These are phyloP conservation scores for Leishmania lainsoni DNA, from an alignment of 208 protist species.

Conservation along the genomic window DNA sequence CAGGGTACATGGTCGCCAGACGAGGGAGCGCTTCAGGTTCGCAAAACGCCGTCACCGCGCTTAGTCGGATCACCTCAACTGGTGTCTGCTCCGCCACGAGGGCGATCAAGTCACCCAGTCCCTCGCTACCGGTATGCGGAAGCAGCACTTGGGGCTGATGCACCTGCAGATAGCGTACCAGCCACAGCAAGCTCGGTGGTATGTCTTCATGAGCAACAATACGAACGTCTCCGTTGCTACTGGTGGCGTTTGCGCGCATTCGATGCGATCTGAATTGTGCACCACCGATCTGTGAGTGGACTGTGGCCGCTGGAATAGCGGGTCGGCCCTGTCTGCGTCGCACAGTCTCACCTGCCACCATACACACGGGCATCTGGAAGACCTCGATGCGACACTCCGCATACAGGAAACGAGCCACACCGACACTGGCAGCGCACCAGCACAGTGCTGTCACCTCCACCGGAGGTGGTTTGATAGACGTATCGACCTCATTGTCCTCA, in stretches of 20 bases:
- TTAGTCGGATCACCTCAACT: constrained; percentile 38
- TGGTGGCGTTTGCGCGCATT: neutral
- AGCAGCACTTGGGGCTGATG: constrained; percentile 49
- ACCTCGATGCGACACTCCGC: constrained; percentile 51
- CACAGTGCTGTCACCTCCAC: constrained; percentile 23
- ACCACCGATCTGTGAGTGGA: neutral
- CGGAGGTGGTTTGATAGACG: neutral
- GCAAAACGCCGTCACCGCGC: constrained; percentile 39
- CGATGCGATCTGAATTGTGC: neutral
- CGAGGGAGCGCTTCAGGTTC: constrained; percentile 42
- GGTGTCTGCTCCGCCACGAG: constrained; percentile 25
- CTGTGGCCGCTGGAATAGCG: neutral
- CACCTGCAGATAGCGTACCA: constrained; percentile 49
- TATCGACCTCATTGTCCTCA: neutral
- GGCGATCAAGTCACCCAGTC: constrained; percentile 37
- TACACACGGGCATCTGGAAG: constrained; percentile 46
- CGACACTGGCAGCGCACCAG: constrained; percentile 32
- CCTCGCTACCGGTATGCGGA: constrained; percentile 35
- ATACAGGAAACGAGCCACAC: constrained; percentile 45
- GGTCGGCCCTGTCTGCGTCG: constrained; percentile 4
- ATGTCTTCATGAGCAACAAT: constrained; percentile 40
- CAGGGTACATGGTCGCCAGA: constrained; percentile 55
- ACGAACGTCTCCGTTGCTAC: constrained; percentile 20
- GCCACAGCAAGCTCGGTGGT: constrained; percentile 52
- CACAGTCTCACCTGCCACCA: constrained; percentile 30